These are phyloP conservation scores for Pseudonectria foliicola DNA, from an alignment of 2,329 filamentous ascomycete genomes.

Conservation along the genomic window DNA sequence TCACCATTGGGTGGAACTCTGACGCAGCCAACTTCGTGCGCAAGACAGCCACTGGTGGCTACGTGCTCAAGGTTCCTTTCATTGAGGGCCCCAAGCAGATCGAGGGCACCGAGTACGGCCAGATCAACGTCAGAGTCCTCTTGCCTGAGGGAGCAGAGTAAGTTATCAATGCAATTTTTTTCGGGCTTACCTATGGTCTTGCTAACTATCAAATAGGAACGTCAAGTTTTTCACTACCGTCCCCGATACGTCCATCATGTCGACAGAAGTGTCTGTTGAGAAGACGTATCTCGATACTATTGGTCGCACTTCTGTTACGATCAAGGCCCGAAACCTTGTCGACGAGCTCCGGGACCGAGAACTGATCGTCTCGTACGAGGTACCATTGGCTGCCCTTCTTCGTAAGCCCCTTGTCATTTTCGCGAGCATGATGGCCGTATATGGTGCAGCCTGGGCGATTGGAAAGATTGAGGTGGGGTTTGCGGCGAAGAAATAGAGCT, in stretches of 20 bases:
- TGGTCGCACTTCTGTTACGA: slow-evolving; percentile 73
- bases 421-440: slow-evolving; percentile 63
- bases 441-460: slow-evolving; percentile 66
- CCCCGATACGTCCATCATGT: slow-evolving; percentile 54
- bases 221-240: slow-evolving; percentile 70
- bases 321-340: slow-evolving; percentile 79
- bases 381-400: slow-evolving; percentile 64
- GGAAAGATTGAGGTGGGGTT: slow-evolving; percentile 79
- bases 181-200: not conserved
- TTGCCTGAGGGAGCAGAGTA: slow-evolving; percentile 86
- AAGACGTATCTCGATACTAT: slow-evolving; percentile 91
- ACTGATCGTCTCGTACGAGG: slow-evolving; percentile 81
- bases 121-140: slow-evolving; percentile 72
- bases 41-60: slow-evolving; percentile 58
- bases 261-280: slow-evolving; percentile 55
- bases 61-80: slow-evolving; percentile 84
- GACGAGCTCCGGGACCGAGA: slow-evolving; percentile 84
- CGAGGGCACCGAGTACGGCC: slow-evolving; percentile 82
- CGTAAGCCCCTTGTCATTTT: slow-evolving; percentile 85
- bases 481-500: slow-evolving; percentile 35
- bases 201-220: slow-evolving; percentile 53
- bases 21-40: slow-evolving; percentile 72
- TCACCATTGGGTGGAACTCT: slow-evolving; percentile 93
- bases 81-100: slow-evolving; percentile 81
- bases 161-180: slow-evolving; percentile 29